Evolutionary conservation across 2,329 filamentous ascomycete species (phyloP).

Genomic region (Botryotinia convoluta): DNA sequence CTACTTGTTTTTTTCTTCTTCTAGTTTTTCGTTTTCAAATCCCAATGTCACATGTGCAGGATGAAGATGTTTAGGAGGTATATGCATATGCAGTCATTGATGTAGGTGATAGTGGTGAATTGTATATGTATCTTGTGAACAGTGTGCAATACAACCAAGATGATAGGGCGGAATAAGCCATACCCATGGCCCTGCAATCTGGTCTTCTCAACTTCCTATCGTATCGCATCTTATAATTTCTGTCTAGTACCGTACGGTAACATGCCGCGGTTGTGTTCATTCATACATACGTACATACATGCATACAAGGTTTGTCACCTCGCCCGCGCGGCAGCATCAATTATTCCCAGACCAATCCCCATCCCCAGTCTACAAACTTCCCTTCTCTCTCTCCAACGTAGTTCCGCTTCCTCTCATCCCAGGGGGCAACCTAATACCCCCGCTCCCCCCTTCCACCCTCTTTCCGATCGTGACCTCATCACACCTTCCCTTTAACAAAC

Average conservation of each 20-base stretch:
- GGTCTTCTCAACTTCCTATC: not conserved
- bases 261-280: not conserved
- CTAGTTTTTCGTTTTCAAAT: not conserved
- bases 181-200: not conserved
- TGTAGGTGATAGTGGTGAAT: not conserved
- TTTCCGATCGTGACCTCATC: conserved; percentile 55
- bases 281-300: not conserved
- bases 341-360: not conserved
- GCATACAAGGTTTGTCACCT: not conserved
- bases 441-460: conserved; percentile 17
- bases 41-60: not conserved
- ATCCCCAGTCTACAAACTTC: not conserved
- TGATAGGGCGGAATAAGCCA: not conserved
- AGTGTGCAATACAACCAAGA: not conserved
- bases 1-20: not conserved
- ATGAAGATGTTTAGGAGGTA: too few species aligned
- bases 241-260: not conserved
- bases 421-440: conserved; percentile 56
- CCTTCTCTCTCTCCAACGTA: conserved; percentile 14
- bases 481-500: conserved; percentile 75
- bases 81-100: not conserved
- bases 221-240: not conserved
- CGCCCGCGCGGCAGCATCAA: too few species aligned
- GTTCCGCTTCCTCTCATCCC: conserved; percentile 41
- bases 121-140: not conserved